Percentiles rank a stretch among this genome's conserved stretches.
These are phyloP conservation scores for Gracilaria domingensis DNA, from an alignment of 23 red algal species.

Conservation along the genomic window DNA sequence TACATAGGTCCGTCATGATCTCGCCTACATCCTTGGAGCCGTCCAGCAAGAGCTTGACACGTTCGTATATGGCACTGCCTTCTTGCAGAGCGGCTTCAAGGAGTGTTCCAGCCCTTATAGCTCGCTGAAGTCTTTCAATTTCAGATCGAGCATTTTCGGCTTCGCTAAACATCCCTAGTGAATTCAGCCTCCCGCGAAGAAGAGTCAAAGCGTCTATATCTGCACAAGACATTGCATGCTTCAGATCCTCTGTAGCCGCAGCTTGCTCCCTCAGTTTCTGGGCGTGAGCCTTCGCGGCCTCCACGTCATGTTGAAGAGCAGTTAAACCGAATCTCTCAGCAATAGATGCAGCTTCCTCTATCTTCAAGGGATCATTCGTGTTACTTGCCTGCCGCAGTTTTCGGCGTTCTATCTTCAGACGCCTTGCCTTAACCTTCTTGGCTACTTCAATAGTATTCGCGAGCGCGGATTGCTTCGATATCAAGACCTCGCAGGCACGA, in stretches of 20 bases:
- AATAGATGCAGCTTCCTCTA: slow-evolving; percentile 65
- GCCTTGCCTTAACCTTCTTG: slow-evolving; percentile 72
- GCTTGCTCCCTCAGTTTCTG: slow-evolving; percentile 71
- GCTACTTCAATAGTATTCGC: slow-evolving; percentile 58
- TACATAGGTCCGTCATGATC: slow-evolving; percentile 2
- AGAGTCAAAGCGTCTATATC: slow-evolving; percentile 60
- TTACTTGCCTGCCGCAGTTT: slow-evolving; percentile 76
- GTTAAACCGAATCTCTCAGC: slow-evolving; percentile 58
- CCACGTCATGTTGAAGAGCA: slow-evolving; percentile 67
- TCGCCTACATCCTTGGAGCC: no score
- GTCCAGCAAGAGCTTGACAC: no score
- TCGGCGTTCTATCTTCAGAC: slow-evolving; percentile 75
- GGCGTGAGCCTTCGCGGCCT: slow-evolving; percentile 29
- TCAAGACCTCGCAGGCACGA: slow-evolving; percentile 13
- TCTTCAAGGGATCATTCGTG: slow-evolving; percentile 54
- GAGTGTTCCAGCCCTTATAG: slow-evolving; percentile 47
- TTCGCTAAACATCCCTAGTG: slow-evolving; percentile 86
- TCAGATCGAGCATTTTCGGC: slow-evolving; percentile 84
- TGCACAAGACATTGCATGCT: slow-evolving; percentile 29
- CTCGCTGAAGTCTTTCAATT: slow-evolving; percentile 63
- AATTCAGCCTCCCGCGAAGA: slow-evolving; percentile 55
- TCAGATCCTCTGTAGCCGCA: slow-evolving; percentile 29
- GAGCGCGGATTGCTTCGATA: slow-evolving; percentile 52
- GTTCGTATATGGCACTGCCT: background rate
- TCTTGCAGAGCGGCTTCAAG: slow-evolving; percentile 47